Percentiles rank a stretch among this genome's conserved stretches.
Evolutionary conservation across 495 filamentous ascomycete species (phyloP).

Genomic region (Aspergillus saccharolyticus): DNA sequence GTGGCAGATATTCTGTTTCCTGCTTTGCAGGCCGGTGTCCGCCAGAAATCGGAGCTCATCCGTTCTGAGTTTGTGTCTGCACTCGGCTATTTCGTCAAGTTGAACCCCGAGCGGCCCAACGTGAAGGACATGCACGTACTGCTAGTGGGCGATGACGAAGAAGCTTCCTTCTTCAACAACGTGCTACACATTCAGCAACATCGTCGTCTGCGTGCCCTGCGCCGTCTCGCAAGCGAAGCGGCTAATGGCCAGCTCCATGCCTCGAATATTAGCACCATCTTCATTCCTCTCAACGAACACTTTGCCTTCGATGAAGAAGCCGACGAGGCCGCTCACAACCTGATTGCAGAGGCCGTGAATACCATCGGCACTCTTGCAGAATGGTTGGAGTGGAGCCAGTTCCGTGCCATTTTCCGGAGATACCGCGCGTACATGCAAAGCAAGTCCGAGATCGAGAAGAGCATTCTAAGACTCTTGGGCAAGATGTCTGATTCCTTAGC

Average conservation of each 20-base stretch:
- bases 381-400: constrained; percentile 89
- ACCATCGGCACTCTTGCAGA: constrained; percentile 68
- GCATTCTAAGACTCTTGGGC: constrained; percentile 74
- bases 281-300: constrained; percentile 88
- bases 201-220: constrained; percentile 77
- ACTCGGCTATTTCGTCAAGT: constrained; percentile 69
- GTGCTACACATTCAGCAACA: constrained; percentile 88
- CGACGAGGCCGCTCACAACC: constrained; percentile 73
- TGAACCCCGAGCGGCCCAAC: constrained; percentile 60
- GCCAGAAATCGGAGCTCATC: constrained; percentile 75
- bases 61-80: constrained; percentile 73
- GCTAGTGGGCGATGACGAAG: constrained; percentile 71
- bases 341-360: constrained; percentile 73
- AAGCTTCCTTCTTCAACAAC: constrained; percentile 91
- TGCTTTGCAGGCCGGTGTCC: constrained; percentile 66
- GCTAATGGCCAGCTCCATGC: constrained; percentile 57
- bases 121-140: constrained; percentile 72
- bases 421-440: constrained; percentile 74
- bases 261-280: constrained; percentile 76
- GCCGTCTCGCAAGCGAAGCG: constrained; percentile 64
- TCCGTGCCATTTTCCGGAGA: constrained; percentile 70
- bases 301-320: constrained; percentile 79
- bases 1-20: constrained; percentile 63
- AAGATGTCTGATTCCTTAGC: constrained; percentile 71
- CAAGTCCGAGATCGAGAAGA: constrained; percentile 81